These are phyloP conservation scores for Xeromyces bisporus DNA, from an alignment of 495 filamentous ascomycete genomes.

Conservation along the genomic window DNA sequence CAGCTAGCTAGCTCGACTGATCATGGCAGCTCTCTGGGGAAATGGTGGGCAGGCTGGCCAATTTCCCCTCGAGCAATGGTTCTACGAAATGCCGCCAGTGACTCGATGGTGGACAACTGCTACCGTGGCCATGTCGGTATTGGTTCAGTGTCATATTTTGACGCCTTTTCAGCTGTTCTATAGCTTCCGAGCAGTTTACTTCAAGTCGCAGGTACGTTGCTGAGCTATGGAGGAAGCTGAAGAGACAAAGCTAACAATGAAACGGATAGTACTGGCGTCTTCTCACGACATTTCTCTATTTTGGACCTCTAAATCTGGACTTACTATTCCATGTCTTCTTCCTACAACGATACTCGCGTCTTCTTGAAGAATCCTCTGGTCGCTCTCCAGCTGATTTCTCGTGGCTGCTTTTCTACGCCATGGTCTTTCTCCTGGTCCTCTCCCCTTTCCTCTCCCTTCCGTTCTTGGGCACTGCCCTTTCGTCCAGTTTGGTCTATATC, in stretches of 20 bases:
- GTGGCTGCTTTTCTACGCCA: slow-evolving; percentile 81
- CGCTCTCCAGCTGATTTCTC: slow-evolving; percentile 82
- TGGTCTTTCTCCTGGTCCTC: slow-evolving; percentile 53
- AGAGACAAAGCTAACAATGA: slow-evolving; percentile 7
- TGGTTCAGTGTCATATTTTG: slow-evolving; percentile 84
- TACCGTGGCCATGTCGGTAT: slow-evolving; percentile 68
- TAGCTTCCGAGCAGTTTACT: slow-evolving; percentile 80
- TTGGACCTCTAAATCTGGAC: slow-evolving; percentile 85
- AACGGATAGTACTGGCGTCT: slow-evolving; percentile 76
- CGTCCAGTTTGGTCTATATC: slow-evolving; percentile 88
- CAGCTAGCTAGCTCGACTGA: no score
- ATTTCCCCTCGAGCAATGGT: slow-evolving; percentile 89
- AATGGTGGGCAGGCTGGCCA: slow-evolving; percentile 41
- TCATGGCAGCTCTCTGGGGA: slow-evolving; percentile 30
- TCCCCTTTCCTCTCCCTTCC: slow-evolving; percentile 74
- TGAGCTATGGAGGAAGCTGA: background rate
- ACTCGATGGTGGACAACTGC: slow-evolving; percentile 94
- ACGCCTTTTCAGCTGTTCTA: slow-evolving; percentile 93
- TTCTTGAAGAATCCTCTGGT: slow-evolving; percentile 86
- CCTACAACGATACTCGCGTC: slow-evolving; percentile 86
- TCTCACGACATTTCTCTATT: slow-evolving; percentile 89
- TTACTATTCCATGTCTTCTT: slow-evolving; percentile 98
- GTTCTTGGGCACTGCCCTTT: slow-evolving; percentile 81
- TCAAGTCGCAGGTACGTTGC: slow-evolving; percentile 59
- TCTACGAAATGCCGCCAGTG: slow-evolving; percentile 92